phyloP scores from a whole-genome alignment of 2,329 filamentous ascomycete species.

The Elsinoe fawcettii region DNA sequence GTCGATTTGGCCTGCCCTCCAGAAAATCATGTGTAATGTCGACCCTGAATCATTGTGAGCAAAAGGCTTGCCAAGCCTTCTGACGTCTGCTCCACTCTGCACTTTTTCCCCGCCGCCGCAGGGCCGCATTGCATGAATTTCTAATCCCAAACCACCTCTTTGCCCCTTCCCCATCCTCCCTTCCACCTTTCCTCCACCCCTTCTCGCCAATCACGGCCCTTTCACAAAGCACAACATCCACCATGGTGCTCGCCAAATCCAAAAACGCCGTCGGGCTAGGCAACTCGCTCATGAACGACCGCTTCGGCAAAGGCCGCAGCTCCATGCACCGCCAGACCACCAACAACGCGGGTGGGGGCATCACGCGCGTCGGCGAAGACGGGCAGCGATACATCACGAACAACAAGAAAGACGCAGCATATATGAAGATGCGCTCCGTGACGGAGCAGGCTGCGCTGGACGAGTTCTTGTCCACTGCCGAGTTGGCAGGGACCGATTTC shows the following conservation, averaged over 20 bases:
- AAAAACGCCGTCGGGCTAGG: conserved; percentile 93
- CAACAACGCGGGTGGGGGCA: conserved; percentile 54
- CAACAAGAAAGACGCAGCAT: conserved; percentile 79
- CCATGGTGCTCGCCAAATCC: conserved; percentile 77
- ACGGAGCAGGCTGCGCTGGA: conserved; percentile 95
- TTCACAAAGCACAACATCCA: conserved; percentile 15
- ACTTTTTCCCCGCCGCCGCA: background rate
- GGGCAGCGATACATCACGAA: conserved; percentile 72
- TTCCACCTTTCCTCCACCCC: background rate
- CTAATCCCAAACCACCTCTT: background rate
- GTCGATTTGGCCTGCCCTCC: too few species aligned
- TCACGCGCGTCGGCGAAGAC: conserved; percentile 28
- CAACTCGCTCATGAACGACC: conserved; percentile 97
- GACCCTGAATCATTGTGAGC: too few species aligned
- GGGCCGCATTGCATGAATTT: conserved; percentile 3
- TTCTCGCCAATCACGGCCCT: background rate
- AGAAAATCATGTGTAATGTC: too few species aligned
- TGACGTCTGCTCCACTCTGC: background rate
- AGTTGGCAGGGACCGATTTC: conserved; percentile 96
- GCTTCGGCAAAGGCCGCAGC: conserved; percentile 84
- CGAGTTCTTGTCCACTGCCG: conserved; percentile 91
- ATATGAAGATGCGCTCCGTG: conserved; percentile 99
- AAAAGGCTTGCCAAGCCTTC: background rate
- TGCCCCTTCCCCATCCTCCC: background rate
- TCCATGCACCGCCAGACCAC: conserved; percentile 67